phyloP scores from a whole-genome alignment of 83 land plant species.

The Picea abies region DNA sequence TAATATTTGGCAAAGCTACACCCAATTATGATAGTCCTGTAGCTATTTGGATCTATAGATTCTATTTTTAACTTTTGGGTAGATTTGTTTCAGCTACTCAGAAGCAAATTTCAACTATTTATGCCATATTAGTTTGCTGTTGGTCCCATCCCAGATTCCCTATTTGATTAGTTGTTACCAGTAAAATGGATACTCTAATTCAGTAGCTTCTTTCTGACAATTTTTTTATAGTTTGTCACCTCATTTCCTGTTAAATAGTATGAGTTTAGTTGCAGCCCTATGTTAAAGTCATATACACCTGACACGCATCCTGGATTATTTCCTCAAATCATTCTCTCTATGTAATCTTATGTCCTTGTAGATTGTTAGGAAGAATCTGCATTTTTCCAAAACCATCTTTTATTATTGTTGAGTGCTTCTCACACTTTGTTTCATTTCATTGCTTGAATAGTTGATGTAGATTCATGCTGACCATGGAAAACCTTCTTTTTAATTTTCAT shows the following conservation, averaged over 20 bases:
- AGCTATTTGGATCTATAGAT: background rate
- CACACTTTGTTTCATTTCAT: background rate
- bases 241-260: background rate
- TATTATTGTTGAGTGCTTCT: background rate
- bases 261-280: constrained; percentile 6
- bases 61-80: background rate
- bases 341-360: background rate
- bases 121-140: background rate
- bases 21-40: too few relatives aligned
- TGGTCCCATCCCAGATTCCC: background rate
- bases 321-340: background rate
- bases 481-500: background rate
- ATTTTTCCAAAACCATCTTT: background rate
- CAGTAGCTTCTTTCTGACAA: background rate
- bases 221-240: background rate
- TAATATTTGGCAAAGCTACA: too few relatives aligned
- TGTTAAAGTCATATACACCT: background rate
- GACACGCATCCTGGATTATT: background rate
- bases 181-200: background rate
- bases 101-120: too few relatives aligned
- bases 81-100: background rate
- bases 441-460: background rate
- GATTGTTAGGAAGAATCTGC: background rate
- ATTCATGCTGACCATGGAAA: background rate
- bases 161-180: background rate